phyloP scores from a whole-genome alignment of 1,284 basidiomycete species.

The Ganoderma meredithae region DNA sequence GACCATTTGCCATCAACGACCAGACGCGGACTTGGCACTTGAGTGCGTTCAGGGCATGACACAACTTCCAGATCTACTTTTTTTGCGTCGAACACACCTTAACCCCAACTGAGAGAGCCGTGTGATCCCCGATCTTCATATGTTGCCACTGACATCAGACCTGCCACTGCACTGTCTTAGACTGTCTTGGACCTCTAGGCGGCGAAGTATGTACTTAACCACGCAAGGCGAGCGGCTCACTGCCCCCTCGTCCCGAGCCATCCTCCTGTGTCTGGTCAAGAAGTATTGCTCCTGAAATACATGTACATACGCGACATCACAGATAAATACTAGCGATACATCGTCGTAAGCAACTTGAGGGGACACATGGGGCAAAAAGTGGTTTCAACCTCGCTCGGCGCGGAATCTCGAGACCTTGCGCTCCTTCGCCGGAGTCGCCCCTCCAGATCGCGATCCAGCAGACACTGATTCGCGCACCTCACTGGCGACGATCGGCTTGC shows the following conservation, averaged over 20 bases:
- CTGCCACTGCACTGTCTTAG: neutral
- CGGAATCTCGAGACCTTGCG: conserved; percentile 56
- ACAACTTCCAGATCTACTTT: neutral
- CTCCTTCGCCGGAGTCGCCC: conserved; percentile 29
- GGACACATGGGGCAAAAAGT: neutral
- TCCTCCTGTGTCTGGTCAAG: neutral
- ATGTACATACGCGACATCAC: conserved; percentile 3
- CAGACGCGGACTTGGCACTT: neutral
- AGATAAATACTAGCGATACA: conserved; percentile 30
- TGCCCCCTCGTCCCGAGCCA: neutral
- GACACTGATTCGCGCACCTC: conserved; percentile 45
- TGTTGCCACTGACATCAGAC: neutral
- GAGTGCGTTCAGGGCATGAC: neutral
- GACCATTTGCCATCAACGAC: neutral
- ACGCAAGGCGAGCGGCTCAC: neutral
- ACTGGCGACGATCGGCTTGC: conserved; percentile 50
- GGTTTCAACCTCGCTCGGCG: conserved; percentile 46
- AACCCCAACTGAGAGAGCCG: neutral
- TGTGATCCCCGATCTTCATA: neutral
- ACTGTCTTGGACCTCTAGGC: neutral
- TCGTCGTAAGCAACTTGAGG: neutral
- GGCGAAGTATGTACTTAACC: neutral
- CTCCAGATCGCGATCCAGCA: conserved; percentile 18
- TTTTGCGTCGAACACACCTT: neutral
- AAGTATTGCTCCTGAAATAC: neutral